Conservation (phyloP, 1,284 basidiomycete genomes). For the Anthracocystis walkeri region DNA sequence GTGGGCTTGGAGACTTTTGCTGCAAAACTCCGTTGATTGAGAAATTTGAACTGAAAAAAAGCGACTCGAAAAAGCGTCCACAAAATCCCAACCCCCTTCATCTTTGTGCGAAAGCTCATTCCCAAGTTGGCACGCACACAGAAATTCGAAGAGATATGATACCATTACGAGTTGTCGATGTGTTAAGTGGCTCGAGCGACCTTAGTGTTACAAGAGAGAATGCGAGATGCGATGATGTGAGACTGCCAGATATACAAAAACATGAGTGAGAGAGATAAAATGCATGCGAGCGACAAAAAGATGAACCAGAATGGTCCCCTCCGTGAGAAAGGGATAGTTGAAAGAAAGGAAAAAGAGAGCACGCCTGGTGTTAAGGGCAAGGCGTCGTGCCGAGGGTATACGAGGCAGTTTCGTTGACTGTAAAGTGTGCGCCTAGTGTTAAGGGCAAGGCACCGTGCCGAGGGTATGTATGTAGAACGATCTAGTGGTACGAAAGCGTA, state of each 20-base stretch:
- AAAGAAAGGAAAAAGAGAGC: background rate
- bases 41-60: no score
- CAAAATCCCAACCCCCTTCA: no score
- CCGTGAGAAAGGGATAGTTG: no score
- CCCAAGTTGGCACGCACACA: no score
- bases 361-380: constrained; percentile 51
- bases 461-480: constrained; percentile 6
- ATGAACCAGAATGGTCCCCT: no score
- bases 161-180: constrained; percentile 47
- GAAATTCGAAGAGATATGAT: constrained; percentile 13
- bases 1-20: no score
- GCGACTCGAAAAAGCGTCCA: no score
- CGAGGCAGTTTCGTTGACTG: constrained; percentile 12
- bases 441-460: constrained; percentile 50
- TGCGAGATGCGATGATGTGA: constrained; percentile 6
- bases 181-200: constrained; percentile 59
- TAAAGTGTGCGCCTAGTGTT: constrained; percentile 31
- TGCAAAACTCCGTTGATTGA: no score
- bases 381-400: constrained; percentile 42
- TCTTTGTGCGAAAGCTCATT: no score
- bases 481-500: background rate
- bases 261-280: constrained; percentile 9
- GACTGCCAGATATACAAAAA: constrained; percentile 21
- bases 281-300: constrained; percentile 31
- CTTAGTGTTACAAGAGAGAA: constrained; percentile 33